phyloP scores from a whole-genome alignment of 2,329 filamentous ascomycete genomes.

The Fusarium gaditjirri region DNA sequence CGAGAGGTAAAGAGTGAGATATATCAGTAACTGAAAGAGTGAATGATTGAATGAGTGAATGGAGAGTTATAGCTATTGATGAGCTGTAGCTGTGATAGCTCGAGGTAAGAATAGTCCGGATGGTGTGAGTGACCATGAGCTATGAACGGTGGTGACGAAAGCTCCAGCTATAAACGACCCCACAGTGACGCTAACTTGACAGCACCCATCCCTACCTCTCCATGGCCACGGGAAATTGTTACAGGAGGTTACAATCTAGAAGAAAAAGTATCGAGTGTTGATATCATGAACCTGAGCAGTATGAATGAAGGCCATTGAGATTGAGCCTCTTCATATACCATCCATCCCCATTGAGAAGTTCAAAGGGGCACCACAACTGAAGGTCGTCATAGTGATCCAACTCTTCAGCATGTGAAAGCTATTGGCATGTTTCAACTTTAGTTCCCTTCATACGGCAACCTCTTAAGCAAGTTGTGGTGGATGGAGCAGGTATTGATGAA shows the following conservation, averaged over 20 bases:
- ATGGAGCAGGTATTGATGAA: background rate
- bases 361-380: background rate
- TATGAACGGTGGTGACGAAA: constrained; percentile 26
- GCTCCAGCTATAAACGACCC: constrained; percentile 7
- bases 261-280: background rate
- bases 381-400: background rate
- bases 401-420: constrained; percentile 14
- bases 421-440: background rate
- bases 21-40: background rate
- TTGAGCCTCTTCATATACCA: background rate
- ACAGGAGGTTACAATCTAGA: background rate
- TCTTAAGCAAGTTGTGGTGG: background rate
- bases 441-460: background rate
- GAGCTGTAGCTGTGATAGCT: constrained; percentile 1
- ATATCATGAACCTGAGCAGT: background rate
- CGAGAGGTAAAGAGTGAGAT: background rate
- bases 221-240: background rate
- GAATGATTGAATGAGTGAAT: background rate
- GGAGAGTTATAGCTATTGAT: background rate
- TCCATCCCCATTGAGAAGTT: background rate
- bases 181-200: constrained; percentile 31
- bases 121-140: background rate
- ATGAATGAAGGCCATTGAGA: too few species aligned
- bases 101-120: background rate
- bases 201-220: constrained; percentile 4